Base-by-base conservation (phyloP, 2,329 filamentous ascomycete genomes). In the Botrytis squamosa region DNA sequence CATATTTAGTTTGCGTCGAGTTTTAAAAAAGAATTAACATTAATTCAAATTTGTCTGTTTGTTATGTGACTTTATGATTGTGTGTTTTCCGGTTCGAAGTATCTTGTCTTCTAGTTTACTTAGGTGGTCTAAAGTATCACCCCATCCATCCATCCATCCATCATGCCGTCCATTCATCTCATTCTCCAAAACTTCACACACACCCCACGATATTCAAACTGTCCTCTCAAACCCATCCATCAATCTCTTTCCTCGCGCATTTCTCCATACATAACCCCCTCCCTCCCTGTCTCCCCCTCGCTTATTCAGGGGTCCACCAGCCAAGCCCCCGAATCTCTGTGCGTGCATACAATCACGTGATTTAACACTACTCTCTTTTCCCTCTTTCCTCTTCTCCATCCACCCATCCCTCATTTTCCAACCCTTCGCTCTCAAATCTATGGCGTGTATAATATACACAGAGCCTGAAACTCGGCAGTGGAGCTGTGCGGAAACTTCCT, bases 31-130 rank as follows among this genome's bases (percentile, higher is more conserved):
- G 2, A 20, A 38, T 38, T 60, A 38, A 0, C 25, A 9, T 25
- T 16, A 60, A 16, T 60, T 10, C 1, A 2, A 2, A 25, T 16
- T 60, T 60, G 20, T 44, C 12, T 42, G 14, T 42, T 20, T 14
- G 4, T 25, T 25, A 14, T 25, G 20, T 16, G 2, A 38, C 5
- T 20, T 38, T 7, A 20, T 38, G 0, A 8, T 5, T 2, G 3
- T 38, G 25, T 59, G 12, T 4, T 29, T 55, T 4, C 2, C 7
- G 22, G 5, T 2, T 52, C 5, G 12, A 3, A 14, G n/a, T 14
- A 12, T 14, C 49, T 1, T 0, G 4, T 10, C 49, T 52, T 52
- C 49, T 6, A 14, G 4, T 52, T 52, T 14, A 52, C 49, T 52
- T 4, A 52, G 29, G 29, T 29, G 2, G 25, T 52, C 12, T 5